Conservation (phyloP, 768 basidiomycete genomes). For the Clavaria fumosa region DNA sequence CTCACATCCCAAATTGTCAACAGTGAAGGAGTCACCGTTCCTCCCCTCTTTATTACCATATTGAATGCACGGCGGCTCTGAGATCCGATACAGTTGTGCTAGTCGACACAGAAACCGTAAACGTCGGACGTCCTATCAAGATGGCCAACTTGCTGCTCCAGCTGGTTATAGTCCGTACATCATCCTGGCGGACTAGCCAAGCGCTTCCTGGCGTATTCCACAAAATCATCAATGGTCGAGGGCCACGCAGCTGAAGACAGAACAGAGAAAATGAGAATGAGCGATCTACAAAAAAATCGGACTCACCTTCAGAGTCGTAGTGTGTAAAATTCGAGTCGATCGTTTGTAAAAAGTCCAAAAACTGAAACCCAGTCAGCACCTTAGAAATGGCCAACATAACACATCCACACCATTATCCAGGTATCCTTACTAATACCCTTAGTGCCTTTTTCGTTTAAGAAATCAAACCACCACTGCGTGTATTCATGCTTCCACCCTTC, state of each 20-base stretch:
- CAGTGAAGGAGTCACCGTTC: slow-evolving; percentile 27
- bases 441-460: slow-evolving; percentile 42
- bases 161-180: background rate
- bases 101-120: no score
- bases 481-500: slow-evolving; percentile 51
- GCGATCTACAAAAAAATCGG: background rate
- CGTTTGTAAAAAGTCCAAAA: slow-evolving; percentile 62
- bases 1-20: slow-evolving; percentile 19
- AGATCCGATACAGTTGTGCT: background rate
- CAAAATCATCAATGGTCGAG: slow-evolving; percentile 52
- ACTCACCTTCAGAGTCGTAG: slow-evolving; percentile 62
- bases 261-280: background rate
- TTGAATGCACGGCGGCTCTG: background rate
- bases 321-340: slow-evolving; percentile 58
- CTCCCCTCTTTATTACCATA: slow-evolving; percentile 23
- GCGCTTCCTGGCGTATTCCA: slow-evolving; percentile 28
- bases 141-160: background rate
- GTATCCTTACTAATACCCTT: slow-evolving; percentile 82
- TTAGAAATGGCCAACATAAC: slow-evolving; percentile 12
- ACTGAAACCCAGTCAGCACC: slow-evolving; percentile 26
- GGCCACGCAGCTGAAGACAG: slow-evolving; percentile 43
- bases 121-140: background rate
- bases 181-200: slow-evolving; percentile 3
- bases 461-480: slow-evolving; percentile 68
- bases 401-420: slow-evolving; percentile 77